Base-by-base conservation (phyloP, 129 eudicot genomes). In the Artemisia annua region DNA sequence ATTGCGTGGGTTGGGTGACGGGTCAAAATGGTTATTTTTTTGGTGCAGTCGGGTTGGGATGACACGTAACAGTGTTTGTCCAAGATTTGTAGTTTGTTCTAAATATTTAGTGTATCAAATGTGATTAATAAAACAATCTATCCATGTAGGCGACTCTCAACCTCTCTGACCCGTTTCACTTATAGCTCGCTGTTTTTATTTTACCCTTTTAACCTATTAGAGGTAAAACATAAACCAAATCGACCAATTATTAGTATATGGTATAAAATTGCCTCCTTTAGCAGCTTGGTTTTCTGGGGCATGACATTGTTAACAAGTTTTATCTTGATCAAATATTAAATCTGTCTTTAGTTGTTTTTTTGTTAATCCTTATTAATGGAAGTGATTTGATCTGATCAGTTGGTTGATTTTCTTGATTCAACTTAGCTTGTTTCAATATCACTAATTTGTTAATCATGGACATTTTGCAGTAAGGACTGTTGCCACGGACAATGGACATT, bases 391-490 rank as follows among this genome's bases (percentile, higher is more conserved):
- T 32, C 35, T 30, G 35, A 30, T 22, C 18, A 24, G 63, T 74
- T 12, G 18, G 30, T 20, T 14, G 63, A 49, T 63, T 22, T 63
- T 30, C 48, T 63, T 51, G 53, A 12, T 53, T 15, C 5, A 30
- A n/a, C 3, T 52, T 52, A 52, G 7, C 32, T 30, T 14, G 28
- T 30, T 52, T 2, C 32, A 12, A 30, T 52, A 51, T 30, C 46
- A 20, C 14, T 68, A 35, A 16, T 17, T 19, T 35, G 1, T 57
- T 54, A 30, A n/a, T 63, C 28, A 43, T 50, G n/a, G 14, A 54
- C 10, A 19, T 75, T 49, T 63, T 55, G 9, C 80, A 82, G 83
- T 71, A 69, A 59, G 70, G 70, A 16, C 59, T 43, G 71, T 71
- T 65, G 46, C 70, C 22, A 20, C 22, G 5, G 80, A 74, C 26